Evolutionary conservation across 1,139 yeast species (phyloP), one percentile per base, ranked within the genome.

Genomic region (Petasospora fabianii): DNA sequence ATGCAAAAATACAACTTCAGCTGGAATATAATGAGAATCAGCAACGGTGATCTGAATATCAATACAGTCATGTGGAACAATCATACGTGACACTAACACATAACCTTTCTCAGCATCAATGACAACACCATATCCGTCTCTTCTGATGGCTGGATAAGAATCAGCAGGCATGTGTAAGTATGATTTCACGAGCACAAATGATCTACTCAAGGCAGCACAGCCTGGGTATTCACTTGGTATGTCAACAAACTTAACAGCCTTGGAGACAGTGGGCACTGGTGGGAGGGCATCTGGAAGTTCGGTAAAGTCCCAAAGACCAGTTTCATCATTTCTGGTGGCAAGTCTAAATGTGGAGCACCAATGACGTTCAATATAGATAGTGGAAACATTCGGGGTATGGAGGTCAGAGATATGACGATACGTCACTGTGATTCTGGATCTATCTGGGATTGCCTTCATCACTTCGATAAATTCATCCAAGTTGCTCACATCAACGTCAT

Each of bases 291-390:
- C 80, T 45, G 83, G 90, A 24, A 88, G 60, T 29, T 77, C 75
- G 11, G 71, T 70, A 57, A 80, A 85, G 58, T 88, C 95, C 97
- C 97, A 90, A 24, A 87, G 61, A 3, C 97, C 97, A 1, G 95
- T 80, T 10, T 54, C 60, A 57, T 88, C 96, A 57, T 90, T 86
- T 61, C 96, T 72, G 4, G 74, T 71, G 6, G 92, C 94, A 42
- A 82, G 54, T 53, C 83, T 73, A 60, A 88, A 83, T 20, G 81
- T 70, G 9, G 81, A 73, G 43, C 75, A 71, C 96, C 96, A 88
- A 62, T 86, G 96, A 53, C 96, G 78, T 55, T 87, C 96, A 40
- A 88, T 72, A 52, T 76, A 79, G 9, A 84, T 74, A 18, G 79
- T 73, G 9, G 73, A 65, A 35, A 80, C 75, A 35, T 76, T 67